phyloP scores from a whole-genome alignment of 768 basidiomycete genomes.

The Hemileccinum rubropunctum region DNA sequence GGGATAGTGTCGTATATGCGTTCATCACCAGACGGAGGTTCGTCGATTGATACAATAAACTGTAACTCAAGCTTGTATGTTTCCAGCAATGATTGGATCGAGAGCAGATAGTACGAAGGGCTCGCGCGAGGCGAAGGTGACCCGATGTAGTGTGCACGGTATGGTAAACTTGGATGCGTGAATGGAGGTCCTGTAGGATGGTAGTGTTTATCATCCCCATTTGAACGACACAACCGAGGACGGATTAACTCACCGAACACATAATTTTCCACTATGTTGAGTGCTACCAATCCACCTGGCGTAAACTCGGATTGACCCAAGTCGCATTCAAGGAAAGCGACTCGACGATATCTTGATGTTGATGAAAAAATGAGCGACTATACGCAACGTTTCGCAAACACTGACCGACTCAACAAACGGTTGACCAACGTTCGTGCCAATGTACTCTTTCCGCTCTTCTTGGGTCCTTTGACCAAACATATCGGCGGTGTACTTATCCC shows the following conservation, averaged over 20 bases:
- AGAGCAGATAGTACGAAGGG: conserved; percentile 72
- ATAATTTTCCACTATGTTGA: conserved; percentile 66
- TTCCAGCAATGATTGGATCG: conserved; percentile 64
- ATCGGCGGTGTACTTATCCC: conserved; percentile 33
- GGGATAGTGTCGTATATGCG: conserved; percentile 64
- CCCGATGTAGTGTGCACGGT: conserved; percentile 79
- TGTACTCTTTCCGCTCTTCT: conserved; percentile 88
- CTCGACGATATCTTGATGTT: conserved; percentile 58
- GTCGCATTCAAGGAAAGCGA: conserved; percentile 92
- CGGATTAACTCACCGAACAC: conserved; percentile 57
- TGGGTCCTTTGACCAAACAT: conserved; percentile 78
- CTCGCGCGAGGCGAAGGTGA: conserved; percentile 71
- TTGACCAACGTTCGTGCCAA: conserved; percentile 77
- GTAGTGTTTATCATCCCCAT: neutral
- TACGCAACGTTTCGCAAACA: neutral
- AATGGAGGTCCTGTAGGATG: conserved; percentile 72
- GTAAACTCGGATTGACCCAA: conserved; percentile 93
- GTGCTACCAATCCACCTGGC: conserved; percentile 78
- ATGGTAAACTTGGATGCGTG: conserved; percentile 73
- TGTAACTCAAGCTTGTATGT: conserved; percentile 70
- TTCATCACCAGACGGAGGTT: conserved; percentile 28
- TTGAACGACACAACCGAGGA: neutral
- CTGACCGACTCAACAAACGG: conserved; percentile 55
- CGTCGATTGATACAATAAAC: conserved; percentile 34
- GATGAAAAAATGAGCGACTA: neutral